phyloP scores from a whole-genome alignment of 2,329 filamentous ascomycete genomes.

The Xylariaceae sp. region DNA sequence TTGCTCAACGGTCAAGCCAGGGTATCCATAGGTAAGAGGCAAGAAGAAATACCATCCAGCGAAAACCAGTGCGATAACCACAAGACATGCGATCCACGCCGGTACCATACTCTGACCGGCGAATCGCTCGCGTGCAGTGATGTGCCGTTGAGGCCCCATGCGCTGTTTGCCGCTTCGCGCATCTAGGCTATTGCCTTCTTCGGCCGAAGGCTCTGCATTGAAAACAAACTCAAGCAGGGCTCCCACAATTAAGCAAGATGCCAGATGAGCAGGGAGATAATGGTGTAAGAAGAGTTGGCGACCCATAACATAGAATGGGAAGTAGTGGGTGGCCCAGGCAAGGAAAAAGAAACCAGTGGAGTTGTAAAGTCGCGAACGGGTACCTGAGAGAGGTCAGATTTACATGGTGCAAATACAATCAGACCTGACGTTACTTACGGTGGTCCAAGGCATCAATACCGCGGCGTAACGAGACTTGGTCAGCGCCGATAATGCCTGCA shows the following conservation, averaged over 20 bases:
- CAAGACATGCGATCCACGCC: conserved; percentile 73
- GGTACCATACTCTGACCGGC: conserved; percentile 71
- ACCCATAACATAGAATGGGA: conserved; percentile 97
- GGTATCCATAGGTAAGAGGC: conserved; percentile 91
- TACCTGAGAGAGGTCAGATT: conserved; percentile 50
- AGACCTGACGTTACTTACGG: conserved; percentile 61
- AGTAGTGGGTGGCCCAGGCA: conserved; percentile 94
- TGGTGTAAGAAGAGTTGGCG: conserved; percentile 97
- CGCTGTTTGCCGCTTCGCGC: conserved; percentile 45
- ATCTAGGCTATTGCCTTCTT: conserved; percentile 46
- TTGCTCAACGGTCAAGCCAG: conserved; percentile 74
- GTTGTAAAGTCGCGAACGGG: conserved; percentile 92
- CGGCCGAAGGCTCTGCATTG: conserved; percentile 72
- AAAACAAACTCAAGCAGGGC: conserved; percentile 95
- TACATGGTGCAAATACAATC: not conserved
- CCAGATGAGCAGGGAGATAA: conserved; percentile 91
- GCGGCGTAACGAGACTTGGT: conserved; percentile 88
- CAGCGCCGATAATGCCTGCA: conserved; percentile 83
- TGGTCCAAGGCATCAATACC: conserved; percentile 90
- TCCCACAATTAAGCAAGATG: conserved; percentile 84
- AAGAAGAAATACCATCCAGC: conserved; percentile 91
- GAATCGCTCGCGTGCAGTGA: conserved; percentile 78
- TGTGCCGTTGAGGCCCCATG: conserved; percentile 49
- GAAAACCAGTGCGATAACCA: conserved; percentile 64
- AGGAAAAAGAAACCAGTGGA: conserved; percentile 99